phyloP scores from a whole-genome alignment of 2,329 filamentous ascomycete genomes.

The Aspergillus pseudoterreus region DNA sequence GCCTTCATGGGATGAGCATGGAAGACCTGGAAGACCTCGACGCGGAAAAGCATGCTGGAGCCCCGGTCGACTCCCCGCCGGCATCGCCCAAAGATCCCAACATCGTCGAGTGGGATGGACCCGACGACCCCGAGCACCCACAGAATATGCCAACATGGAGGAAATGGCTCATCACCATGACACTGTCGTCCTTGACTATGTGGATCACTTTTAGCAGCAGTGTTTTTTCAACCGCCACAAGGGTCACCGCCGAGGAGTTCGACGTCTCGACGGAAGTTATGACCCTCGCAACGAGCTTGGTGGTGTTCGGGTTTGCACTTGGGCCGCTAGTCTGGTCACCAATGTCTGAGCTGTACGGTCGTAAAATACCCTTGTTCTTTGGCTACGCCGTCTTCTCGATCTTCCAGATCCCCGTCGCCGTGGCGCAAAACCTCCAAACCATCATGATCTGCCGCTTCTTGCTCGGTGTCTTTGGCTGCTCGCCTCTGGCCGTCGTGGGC shows the following conservation, averaged over 20 bases:
- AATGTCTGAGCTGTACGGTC: constrained; percentile 49
- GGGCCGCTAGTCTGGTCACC: constrained; percentile 51
- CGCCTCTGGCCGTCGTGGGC: constrained; percentile 49
- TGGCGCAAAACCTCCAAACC: constrained; percentile 52
- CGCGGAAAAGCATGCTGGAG: constrained; percentile 10
- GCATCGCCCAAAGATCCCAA: constrained; percentile 23
- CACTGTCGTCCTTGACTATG: constrained; percentile 34
- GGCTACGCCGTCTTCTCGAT: constrained; percentile 49
- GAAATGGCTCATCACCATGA: constrained; percentile 41
- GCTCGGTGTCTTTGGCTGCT: constrained; percentile 50
- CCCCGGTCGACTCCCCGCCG: background rate
- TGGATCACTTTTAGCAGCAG: constrained; percentile 47
- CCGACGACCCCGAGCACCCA: constrained; percentile 30
- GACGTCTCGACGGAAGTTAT: constrained; percentile 40
- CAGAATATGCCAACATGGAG: constrained; percentile 26
- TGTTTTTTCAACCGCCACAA: constrained; percentile 44
- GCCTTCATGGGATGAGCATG: constrained; percentile 6
- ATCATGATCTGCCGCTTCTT: constrained; percentile 55
- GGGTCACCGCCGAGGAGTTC: constrained; percentile 41
- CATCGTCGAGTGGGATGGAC: constrained; percentile 31
- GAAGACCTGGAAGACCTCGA: constrained; percentile 3
- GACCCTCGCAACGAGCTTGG: constrained; percentile 40
- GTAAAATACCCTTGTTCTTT: constrained; percentile 47
- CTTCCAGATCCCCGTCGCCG: constrained; percentile 54
- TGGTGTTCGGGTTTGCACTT: constrained; percentile 49